Percentiles rank a stretch among this genome's conserved stretches.
phyloP scores from a whole-genome alignment of 2,329 filamentous ascomycete species.

The Claviceps spartinae region DNA sequence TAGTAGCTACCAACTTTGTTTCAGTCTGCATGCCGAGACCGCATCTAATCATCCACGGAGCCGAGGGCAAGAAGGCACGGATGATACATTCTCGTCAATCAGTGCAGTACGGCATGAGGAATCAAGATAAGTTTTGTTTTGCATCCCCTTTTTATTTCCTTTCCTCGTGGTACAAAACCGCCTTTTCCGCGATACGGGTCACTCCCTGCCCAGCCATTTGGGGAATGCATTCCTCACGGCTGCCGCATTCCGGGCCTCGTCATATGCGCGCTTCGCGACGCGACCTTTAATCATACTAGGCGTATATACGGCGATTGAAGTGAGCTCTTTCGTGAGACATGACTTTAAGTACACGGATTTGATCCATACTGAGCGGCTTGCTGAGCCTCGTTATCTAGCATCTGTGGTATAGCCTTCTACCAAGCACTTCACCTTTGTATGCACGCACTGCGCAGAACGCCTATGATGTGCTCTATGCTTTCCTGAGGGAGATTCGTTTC shows the following conservation, averaged over 20 bases:
- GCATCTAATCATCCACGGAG: background rate
- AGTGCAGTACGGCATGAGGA: background rate
- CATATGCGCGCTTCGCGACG: background rate
- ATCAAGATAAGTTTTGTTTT: background rate
- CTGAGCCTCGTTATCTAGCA: background rate
- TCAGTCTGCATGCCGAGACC: conserved; percentile 1
- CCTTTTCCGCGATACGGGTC: background rate
- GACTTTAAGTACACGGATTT: background rate
- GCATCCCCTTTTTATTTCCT: background rate
- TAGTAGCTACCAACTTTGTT: background rate
- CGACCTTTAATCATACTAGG: background rate
- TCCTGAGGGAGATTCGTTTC: background rate
- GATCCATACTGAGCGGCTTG: background rate
- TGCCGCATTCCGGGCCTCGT: background rate
- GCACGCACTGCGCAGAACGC: too few species aligned
- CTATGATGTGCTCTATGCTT: background rate
- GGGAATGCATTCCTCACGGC: background rate
- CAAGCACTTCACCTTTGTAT: background rate
- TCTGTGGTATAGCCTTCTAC: background rate
- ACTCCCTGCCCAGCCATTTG: background rate
- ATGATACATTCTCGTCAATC: background rate
- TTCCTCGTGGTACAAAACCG: too few species aligned
- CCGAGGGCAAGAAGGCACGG: background rate
- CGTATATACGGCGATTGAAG: too few species aligned
- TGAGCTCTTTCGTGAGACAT: background rate